Evolutionary conservation across 306 rosid species (phyloP), one percentile per base, ranked within the genome.

Genomic region (Glycine soja): DNA sequence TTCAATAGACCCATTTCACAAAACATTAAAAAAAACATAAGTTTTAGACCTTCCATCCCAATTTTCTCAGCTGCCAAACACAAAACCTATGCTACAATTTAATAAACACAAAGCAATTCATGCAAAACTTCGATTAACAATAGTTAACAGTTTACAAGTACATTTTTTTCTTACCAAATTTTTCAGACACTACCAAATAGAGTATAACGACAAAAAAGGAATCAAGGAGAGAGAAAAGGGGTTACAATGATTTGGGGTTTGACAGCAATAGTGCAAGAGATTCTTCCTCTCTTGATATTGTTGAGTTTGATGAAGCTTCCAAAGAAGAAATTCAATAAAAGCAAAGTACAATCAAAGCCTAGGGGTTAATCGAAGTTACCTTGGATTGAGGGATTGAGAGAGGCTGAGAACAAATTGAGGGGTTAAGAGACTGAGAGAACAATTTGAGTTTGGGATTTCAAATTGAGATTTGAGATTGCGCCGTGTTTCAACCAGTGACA

Each of bases 221-320:
- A 62, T 1, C 14, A 32, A 11, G 38, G 47, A 71, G 16, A 10
- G 46, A 61, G 61, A 36, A 36, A 61, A 61, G 43, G 45, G 40
- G 5, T 68, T 78, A 86, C 86, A 36, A 46, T 11, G 54, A 79
- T 63, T 30, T 70, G 59, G 48, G 79, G 61, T 74, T 82, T 82
- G 79, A 86, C 79, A 14, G 36, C 0, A 19, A 86, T 30, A 14
- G 81, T 74, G 71, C 82, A 86, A 54, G 84, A 52, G 67, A 86
- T 61, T 74, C 62, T 75, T 9, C 86, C 88, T n/a, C 57, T 30
- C 12, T 73, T 80, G 53, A 85, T 59, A 3, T 13, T 38, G 46
- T 81, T 12, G 63, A 85, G 76, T 70, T 72, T 65, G 63, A 81
- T 24, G 75, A 75, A 81, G 54, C n/a, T 66, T 24, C 70, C 38